Evolutionary conservation across 148 eudicot genomes (phyloP).

Genomic region (Persicaria tinctoria): DNA sequence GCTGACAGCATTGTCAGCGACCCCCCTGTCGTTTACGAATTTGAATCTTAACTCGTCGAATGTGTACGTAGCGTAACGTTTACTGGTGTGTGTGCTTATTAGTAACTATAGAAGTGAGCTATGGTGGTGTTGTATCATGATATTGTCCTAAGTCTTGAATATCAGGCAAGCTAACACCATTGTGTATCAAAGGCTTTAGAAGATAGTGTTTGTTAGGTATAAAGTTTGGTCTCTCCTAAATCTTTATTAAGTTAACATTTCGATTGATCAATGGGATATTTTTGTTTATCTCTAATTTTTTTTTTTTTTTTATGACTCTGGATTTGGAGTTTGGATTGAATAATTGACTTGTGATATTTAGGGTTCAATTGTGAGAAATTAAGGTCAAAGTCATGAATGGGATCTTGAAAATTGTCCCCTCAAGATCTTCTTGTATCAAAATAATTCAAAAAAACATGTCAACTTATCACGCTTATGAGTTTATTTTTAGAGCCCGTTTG

Average conservation of each 20-base stretch:
- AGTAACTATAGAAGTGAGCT: neutral
- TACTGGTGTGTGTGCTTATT: neutral
- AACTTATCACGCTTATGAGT: too few relatives aligned
- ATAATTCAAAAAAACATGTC: too few relatives aligned
- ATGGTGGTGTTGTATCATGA: neutral
- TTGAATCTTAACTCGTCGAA: neutral
- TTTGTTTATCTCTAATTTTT: too few relatives aligned
- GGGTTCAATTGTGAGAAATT: neutral
- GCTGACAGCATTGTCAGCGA: neutral
- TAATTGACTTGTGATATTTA: neutral
- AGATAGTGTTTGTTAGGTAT: neutral
- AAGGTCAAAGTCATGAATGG: neutral
- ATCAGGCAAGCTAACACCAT: neutral
- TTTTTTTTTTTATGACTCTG: neutral
- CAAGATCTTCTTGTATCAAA: too few relatives aligned
- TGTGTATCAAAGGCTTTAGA: conserved; percentile 6
- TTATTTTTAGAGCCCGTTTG: too few relatives aligned
- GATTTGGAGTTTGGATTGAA: neutral
- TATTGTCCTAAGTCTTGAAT: neutral
- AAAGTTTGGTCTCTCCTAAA: neutral
- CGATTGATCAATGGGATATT: neutral
- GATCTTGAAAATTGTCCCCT: neutral
- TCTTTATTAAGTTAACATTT: neutral
- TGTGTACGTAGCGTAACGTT: neutral
- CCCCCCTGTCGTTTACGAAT: neutral